Conservation (phyloP, 805 yeast genomes). For the Lipomyces spencermartinsiae region DNA sequence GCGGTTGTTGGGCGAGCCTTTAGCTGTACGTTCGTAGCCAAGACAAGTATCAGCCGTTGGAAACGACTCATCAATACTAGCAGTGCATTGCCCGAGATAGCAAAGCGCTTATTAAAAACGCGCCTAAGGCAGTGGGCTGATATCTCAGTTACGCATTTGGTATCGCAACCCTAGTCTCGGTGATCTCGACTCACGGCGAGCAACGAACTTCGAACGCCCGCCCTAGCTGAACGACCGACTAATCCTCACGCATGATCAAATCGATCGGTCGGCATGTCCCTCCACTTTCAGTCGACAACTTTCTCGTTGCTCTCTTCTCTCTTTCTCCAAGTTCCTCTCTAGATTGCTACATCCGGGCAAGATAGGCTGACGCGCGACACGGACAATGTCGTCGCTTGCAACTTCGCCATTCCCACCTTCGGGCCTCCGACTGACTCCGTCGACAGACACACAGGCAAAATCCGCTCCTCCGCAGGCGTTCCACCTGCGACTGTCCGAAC, state of each 20-base stretch:
- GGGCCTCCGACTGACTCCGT: conserved; percentile 19
- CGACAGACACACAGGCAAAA: background rate
- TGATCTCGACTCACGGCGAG: background rate
- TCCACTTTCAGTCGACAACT: background rate
- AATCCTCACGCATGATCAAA: background rate
- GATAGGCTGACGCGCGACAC: background rate
- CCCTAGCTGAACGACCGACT: background rate
- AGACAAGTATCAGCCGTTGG: too few relatives aligned
- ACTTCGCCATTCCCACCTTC: conserved; percentile 22
- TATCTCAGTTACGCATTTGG: background rate
- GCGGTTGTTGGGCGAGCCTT: too few relatives aligned
- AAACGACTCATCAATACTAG: background rate
- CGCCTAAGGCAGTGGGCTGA: background rate
- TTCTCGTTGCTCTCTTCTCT: background rate
- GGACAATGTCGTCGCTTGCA: conserved; percentile 2
- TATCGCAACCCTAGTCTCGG: background rate
- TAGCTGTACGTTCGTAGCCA: too few relatives aligned
- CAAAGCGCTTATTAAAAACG: background rate
- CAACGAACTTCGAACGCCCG: background rate
- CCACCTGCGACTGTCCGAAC: conserved; percentile 30
- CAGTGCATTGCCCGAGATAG: background rate
- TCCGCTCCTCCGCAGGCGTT: conserved; percentile 24
- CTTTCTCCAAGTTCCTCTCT: background rate
- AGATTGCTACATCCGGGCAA: background rate
- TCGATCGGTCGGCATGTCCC: background rate